Conservation (phyloP, 306 rosid species). For the Morella rubra region DNA sequence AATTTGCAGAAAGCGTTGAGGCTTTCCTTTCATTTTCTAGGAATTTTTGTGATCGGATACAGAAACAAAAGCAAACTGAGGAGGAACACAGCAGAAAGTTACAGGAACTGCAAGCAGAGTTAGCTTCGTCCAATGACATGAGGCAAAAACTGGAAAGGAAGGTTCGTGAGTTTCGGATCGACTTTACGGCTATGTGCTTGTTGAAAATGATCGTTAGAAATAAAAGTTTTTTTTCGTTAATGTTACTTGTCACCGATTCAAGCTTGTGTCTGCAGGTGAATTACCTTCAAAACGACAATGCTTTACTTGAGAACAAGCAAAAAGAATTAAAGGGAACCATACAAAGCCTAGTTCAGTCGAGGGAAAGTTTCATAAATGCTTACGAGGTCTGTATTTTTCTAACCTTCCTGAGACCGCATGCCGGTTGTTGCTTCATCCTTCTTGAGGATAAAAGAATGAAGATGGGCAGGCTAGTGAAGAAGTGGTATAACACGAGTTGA, state of each 20-base stretch:
- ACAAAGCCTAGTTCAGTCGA: slow-evolving; percentile 53
- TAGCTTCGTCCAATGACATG: slow-evolving; percentile 51
- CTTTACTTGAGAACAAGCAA: slow-evolving; percentile 64
- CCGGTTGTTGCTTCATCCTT: neutral
- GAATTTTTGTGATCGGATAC: slow-evolving; percentile 27
- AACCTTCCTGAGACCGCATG: neutral
- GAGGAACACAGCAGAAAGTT: slow-evolving; percentile 59
- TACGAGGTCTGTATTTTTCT: slow-evolving; percentile 53
- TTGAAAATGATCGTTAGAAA: slow-evolving; percentile 1
- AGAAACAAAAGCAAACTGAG: slow-evolving; percentile 72
- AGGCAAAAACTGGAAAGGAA: slow-evolving; percentile 54
- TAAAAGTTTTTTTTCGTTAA: neutral
- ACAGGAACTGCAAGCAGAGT: slow-evolving; percentile 58
- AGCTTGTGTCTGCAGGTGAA: slow-evolving; percentile 40
- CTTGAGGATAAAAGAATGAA: neutral
- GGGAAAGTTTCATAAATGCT: slow-evolving; percentile 53
- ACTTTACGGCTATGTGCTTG: neutral
- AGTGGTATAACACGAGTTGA: neutral
- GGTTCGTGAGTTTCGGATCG: slow-evolving; percentile 31
- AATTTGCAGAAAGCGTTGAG: neutral
- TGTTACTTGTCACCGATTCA: neutral
- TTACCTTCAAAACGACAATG: slow-evolving; percentile 61
- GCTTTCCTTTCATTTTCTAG: neutral
- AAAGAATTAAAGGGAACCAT: slow-evolving; percentile 64
- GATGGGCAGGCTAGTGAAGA: neutral